Conservation (phyloP, 345 rosid genomes). For the Citrus trifoliata region DNA sequence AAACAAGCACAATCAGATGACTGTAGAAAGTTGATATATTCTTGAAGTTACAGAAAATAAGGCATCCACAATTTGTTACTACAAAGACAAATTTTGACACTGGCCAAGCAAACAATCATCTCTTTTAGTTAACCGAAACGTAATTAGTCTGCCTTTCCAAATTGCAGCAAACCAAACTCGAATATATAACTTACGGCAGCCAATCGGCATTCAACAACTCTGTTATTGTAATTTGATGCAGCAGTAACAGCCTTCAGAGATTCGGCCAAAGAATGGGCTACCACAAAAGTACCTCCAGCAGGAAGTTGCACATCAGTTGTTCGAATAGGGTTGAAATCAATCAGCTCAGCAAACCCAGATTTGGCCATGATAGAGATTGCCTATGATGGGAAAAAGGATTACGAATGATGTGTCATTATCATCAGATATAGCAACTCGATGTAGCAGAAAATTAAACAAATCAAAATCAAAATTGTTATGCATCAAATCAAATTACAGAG, state of each 20-base stretch:
- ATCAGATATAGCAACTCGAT: not conserved
- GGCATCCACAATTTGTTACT: not conserved
- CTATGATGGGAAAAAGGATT: conserved; percentile 37
- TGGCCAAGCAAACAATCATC: not conserved
- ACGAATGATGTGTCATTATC: not conserved
- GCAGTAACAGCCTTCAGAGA: conserved; percentile 98
- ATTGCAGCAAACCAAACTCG: not conserved
- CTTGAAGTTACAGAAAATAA: not conserved
- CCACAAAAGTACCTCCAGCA: conserved; percentile 84
- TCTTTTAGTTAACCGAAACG: not conserved
- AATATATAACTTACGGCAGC: conserved; percentile 65
- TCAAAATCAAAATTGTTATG: not conserved
- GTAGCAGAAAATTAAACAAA: not conserved
- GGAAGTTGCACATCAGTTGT: conserved; percentile 98
- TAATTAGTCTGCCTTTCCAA: not conserved
- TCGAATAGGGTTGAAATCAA: conserved; percentile 94
- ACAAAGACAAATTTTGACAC: not conserved
- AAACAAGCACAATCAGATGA: conserved; percentile 4
- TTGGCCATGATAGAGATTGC: conserved; percentile 98
- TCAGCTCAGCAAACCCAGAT: conserved; percentile 95
- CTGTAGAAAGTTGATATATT: not conserved
- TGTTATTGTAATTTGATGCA: conserved; percentile 88
- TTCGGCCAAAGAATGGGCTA: conserved; percentile 91
- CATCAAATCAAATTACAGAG: not conserved
- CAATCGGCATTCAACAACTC: conserved; percentile 95